Evolutionary conservation across 371 early-diverging fungal genomes (phyloP).

Genomic region (Mucor lusitanicus): DNA sequence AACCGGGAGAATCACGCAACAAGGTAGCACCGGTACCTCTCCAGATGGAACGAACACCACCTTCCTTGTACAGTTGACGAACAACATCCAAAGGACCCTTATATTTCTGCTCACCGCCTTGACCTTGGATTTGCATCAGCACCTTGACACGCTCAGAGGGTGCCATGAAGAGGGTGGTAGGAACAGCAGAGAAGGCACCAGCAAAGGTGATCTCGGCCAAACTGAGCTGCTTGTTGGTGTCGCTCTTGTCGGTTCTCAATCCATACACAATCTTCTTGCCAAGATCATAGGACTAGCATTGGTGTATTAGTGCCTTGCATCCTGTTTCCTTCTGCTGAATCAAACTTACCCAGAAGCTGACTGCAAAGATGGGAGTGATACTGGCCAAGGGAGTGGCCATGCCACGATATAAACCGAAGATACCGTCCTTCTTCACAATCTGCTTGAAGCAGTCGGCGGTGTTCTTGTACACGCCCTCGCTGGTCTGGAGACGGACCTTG

Average conservation of each 20-base stretch:
- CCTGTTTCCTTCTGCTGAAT: neutral
- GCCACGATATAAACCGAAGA: slow-evolving; percentile 93
- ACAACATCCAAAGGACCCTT: slow-evolving; percentile 85
- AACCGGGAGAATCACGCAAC: slow-evolving; percentile 92
- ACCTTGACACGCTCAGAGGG: slow-evolving; percentile 97
- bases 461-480: slow-evolving; percentile 80
- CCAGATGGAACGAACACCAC: slow-evolving; percentile 85
- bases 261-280: slow-evolving; percentile 69
- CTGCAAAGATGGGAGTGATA: slow-evolving; percentile 94
- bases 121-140: slow-evolving; percentile 77
- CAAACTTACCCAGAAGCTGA: slow-evolving; percentile 84
- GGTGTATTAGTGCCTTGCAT: neutral
- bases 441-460: slow-evolving; percentile 88
- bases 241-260: slow-evolving; percentile 59
- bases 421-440: slow-evolving; percentile 87
- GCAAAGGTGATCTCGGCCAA: slow-evolving; percentile 86
- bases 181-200: slow-evolving; percentile 95
- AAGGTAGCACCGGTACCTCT: slow-evolving; percentile 94
- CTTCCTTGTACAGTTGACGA: slow-evolving; percentile 70
- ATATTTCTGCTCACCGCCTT: slow-evolving; percentile 60
- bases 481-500: slow-evolving; percentile 94
- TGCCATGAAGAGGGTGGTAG: slow-evolving; percentile 92
- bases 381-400: slow-evolving; percentile 92
- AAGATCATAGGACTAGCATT: slow-evolving; percentile 65
- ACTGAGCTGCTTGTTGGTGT: slow-evolving; percentile 55